Percentiles rank a stretch among this genome's conserved stretches.
Evolutionary conservation across 2,329 filamentous ascomycete genomes (phyloP).

Genomic region (Penicillium sp.): DNA sequence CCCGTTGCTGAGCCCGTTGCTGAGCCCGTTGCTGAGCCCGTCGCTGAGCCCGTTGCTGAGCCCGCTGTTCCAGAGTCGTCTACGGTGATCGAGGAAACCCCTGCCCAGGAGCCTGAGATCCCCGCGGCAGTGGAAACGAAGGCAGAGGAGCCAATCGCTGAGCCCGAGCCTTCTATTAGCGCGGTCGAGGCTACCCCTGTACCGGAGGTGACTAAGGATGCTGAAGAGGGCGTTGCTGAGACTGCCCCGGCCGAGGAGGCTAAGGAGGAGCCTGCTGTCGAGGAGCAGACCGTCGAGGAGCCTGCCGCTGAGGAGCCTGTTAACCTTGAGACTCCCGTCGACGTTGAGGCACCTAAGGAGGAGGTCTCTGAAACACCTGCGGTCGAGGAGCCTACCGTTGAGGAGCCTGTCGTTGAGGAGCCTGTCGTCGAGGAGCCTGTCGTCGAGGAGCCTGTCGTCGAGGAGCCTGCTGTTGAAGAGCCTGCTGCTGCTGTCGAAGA

Average conservation of each 20-base stretch:
- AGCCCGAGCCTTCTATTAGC: neutral
- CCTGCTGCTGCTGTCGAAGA: too few relatives aligned
- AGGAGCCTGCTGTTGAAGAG: too few relatives aligned
- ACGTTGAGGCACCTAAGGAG: conserved; percentile 1
- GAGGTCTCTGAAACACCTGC: conserved; percentile 2
- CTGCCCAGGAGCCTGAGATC: conserved; percentile 7
- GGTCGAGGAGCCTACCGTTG: conserved; percentile 4
- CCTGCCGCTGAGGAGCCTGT: conserved; percentile 2
- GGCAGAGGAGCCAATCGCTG: neutral
- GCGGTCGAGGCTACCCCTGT: conserved; percentile 7
- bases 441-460: too few relatives aligned
- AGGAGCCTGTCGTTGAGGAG: neutral
- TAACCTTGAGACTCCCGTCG: conserved; percentile 1
- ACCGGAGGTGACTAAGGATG: conserved; percentile 1
- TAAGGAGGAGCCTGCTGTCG: conserved; percentile 1
- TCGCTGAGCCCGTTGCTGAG: conserved; percentile 7
- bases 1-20: neutral
- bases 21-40: neutral
- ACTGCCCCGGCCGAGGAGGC: neutral
- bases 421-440: neutral
- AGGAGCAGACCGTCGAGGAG: conserved; percentile 1
- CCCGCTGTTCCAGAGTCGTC: conserved; percentile 4
- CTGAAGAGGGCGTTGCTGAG: conserved; percentile 2
- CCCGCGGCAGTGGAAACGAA: neutral
- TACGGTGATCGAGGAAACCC: neutral